Conservation (phyloP, 495 filamentous ascomycete species). For the Tuber brumale region DNA sequence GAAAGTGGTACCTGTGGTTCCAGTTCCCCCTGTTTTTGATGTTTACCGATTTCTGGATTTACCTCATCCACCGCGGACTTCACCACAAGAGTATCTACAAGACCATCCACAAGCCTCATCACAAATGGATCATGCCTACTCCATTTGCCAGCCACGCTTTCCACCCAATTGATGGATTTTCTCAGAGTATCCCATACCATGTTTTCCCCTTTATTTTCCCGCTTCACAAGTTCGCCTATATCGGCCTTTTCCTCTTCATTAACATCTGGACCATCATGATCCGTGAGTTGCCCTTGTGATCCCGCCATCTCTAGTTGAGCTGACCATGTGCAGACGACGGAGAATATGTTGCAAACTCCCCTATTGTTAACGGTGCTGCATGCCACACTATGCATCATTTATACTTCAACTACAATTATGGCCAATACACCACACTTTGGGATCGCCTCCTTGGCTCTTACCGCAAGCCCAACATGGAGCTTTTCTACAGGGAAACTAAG, state of each 20-base stretch:
- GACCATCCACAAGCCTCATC: conserved; percentile 88
- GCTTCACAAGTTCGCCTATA: conserved; percentile 81
- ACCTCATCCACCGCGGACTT: conserved; percentile 87
- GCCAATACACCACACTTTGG: conserved; percentile 94
- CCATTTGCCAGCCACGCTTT: conserved; percentile 89
- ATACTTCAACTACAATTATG: conserved; percentile 99
- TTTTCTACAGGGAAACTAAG: conserved; percentile 83
- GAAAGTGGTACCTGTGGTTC: conserved; percentile 66
- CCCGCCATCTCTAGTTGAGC: neutral
- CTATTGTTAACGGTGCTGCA: conserved; percentile 86
- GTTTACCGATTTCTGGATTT: conserved; percentile 92
- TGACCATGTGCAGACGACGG: conserved; percentile 59
- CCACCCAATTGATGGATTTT: conserved; percentile 88
- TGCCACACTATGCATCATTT: conserved; percentile 96
- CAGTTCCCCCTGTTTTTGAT: conserved; percentile 89
- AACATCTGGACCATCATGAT: conserved; percentile 98
- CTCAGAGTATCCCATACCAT: conserved; percentile 91
- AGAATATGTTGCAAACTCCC: conserved; percentile 84
- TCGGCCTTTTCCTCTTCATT: conserved; percentile 81
- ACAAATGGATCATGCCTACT: conserved; percentile 99
- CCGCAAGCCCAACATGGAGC: conserved; percentile 74
- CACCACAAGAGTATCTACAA: conserved; percentile 83
- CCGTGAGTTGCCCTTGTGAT: conserved; percentile 45
- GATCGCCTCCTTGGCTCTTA: conserved; percentile 86
- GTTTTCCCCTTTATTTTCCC: conserved; percentile 90